These are phyloP conservation scores for Psidium friedrichsthalianum DNA, from an alignment of 345 rosid genomes.

Conservation along the genomic window DNA sequence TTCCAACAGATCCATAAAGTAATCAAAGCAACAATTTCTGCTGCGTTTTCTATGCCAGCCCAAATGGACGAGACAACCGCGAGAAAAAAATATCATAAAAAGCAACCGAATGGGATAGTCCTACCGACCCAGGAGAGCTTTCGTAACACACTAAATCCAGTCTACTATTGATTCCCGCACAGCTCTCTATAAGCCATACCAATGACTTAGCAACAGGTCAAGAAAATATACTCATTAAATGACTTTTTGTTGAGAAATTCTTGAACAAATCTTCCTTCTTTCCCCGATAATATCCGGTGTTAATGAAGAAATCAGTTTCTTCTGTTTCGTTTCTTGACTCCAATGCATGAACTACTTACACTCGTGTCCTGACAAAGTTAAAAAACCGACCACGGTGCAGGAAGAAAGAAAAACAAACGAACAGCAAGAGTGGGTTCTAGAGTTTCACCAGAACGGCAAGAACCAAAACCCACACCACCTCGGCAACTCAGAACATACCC, in stretches of 20 bases:
- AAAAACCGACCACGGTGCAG: background rate
- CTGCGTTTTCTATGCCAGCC: background rate
- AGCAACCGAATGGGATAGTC: background rate
- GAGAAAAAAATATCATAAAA: background rate
- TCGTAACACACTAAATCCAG: background rate
- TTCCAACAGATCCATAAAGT: background rate
- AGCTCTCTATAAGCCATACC: background rate
- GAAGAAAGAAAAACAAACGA: background rate
- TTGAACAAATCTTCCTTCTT: background rate
- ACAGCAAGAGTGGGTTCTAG: background rate
- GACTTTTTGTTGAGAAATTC: background rate
- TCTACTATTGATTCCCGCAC: background rate
- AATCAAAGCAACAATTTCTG: background rate
- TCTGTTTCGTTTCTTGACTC: background rate
- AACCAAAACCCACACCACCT: background rate
- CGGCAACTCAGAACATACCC: background rate
- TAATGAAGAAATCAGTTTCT: background rate
- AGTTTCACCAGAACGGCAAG: background rate
- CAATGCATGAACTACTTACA: background rate
- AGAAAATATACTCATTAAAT: background rate
- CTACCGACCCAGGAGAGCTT: background rate
- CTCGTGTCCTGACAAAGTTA: background rate
- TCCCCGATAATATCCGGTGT: background rate
- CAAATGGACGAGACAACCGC: background rate
- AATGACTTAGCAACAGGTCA: background rate